These are phyloP conservation scores for Deinandra increscens DNA, from an alignment of 129 eudicot genomes.

Conservation along the genomic window DNA sequence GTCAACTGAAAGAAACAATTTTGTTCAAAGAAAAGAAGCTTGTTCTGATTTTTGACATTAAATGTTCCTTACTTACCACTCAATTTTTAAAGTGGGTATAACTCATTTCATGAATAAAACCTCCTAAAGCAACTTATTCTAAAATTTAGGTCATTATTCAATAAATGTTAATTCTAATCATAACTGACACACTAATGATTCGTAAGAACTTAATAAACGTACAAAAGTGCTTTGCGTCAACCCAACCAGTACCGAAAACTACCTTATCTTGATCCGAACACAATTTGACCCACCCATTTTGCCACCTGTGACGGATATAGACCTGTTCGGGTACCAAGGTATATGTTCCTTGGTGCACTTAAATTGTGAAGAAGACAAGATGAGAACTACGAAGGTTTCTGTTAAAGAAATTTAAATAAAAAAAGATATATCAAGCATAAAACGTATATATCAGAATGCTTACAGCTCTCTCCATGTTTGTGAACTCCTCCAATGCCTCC, in stretches of 20 bases:
- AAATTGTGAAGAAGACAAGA: constrained; percentile 1
- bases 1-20: too few species aligned
- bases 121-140: background rate
- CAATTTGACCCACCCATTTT: background rate
- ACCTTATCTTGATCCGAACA: background rate
- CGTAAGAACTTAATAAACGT: background rate
- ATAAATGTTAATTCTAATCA: background rate
- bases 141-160: background rate
- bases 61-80: too few species aligned
- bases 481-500: constrained; percentile 99
- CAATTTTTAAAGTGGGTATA: too few species aligned
- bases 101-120: background rate
- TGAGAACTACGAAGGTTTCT: background rate
- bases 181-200: background rate
- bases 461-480: constrained; percentile 84
- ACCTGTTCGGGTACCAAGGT: constrained; percentile 5
- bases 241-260: background rate
- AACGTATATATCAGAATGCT: constrained; percentile 22
- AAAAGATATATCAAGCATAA: constrained; percentile 3
- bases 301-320: background rate
- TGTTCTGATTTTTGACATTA: too few species aligned
- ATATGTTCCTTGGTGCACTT: constrained; percentile 10
- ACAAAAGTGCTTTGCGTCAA: background rate
- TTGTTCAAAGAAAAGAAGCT: too few species aligned
- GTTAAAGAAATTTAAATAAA: background rate